A percentile compares a stretch with the other conserved stretches of the same genome.
Conservation (phyloP, 306 rosid genomes). For the Cucurbita argyrosperma region DNA sequence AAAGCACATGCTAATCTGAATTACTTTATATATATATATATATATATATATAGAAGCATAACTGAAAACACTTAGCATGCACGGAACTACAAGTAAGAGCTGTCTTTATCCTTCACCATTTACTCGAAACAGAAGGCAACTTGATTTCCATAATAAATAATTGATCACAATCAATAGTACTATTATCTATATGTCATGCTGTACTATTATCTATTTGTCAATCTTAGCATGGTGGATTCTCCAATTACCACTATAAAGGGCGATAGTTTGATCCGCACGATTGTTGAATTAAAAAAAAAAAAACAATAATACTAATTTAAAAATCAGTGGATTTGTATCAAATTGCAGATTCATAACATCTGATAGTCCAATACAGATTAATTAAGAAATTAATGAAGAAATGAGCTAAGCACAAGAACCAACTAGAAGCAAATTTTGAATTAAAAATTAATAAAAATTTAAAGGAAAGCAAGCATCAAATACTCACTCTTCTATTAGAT, state of each 20-base stretch:
- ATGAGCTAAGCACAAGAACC: neutral
- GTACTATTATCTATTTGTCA: too few relatives aligned
- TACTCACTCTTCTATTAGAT: slow-evolving; percentile 64
- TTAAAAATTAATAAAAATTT: neutral
- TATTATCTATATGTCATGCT: too few relatives aligned
- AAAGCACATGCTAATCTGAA: neutral
- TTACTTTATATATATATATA: neutral
- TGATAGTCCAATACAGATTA: neutral
- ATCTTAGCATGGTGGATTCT: too few relatives aligned
- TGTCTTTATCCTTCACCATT: neutral
- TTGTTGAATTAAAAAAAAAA: too few relatives aligned
- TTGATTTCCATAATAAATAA: neutral
- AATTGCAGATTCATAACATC: neutral
- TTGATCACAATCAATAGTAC: neutral
- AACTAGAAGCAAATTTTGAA: neutral
- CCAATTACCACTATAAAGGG: neutral
- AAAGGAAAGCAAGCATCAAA: neutral
- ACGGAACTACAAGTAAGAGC: neutral
- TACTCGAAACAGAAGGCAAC: neutral
- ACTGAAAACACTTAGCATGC: neutral
- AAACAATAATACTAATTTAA: neutral
- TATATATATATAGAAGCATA: neutral
- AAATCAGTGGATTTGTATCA: neutral
- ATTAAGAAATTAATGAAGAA: neutral
- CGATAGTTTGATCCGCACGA: too few relatives aligned